Conservation (phyloP, 2,329 filamentous ascomycete genomes). For the Alternaria solani region DNA sequence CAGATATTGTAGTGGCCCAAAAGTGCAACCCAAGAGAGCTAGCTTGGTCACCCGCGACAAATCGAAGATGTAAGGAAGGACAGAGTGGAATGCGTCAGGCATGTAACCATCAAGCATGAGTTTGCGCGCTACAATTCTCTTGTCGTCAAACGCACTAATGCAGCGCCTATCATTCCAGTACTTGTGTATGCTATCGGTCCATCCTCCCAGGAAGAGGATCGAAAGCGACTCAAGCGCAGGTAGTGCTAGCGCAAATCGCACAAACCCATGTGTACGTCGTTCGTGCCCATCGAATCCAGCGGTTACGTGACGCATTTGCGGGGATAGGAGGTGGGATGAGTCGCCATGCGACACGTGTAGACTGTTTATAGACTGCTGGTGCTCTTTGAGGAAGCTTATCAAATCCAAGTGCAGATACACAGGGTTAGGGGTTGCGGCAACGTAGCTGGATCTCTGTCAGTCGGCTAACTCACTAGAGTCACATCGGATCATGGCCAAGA, state of each 20-base stretch:
- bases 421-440: not conserved
- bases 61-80: conserved; percentile 2
- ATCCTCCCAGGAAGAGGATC: not conserved
- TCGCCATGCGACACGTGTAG: not conserved
- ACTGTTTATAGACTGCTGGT: not conserved
- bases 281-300: not conserved
- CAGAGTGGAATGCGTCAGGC: not conserved
- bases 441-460: not conserved
- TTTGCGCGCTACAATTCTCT: not conserved
- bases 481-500: not conserved
- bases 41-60: conserved; percentile 10
- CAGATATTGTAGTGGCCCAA: not conserved
- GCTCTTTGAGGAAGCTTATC: not conserved
- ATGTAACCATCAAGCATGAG: conserved; percentile 6
- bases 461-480: not conserved
- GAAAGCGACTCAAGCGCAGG: conserved; percentile 9
- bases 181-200: not conserved
- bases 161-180: not conserved
- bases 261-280: not conserved
- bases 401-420: not conserved
- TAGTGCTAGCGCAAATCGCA: not conserved
- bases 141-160: not conserved
- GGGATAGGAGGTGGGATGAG: not conserved
- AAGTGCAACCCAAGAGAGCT: not conserved
- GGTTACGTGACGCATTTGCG: not conserved